Base-by-base conservation (phyloP, 208 protist species). In the Porcisia deanei region DNA sequence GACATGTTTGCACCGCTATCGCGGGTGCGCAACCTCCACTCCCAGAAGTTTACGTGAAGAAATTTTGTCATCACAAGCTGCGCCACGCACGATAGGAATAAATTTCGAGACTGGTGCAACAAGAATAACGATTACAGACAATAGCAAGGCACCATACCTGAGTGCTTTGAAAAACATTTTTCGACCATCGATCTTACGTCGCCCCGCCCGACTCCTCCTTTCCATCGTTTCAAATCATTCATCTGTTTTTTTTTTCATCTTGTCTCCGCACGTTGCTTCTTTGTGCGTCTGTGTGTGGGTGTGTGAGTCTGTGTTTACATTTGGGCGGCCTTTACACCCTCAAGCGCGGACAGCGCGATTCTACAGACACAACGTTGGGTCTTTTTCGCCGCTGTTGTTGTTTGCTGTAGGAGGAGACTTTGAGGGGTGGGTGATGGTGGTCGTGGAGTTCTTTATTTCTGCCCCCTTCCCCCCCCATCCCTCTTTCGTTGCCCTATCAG, bases 401-500 rank as follows among this genome's bases (percentile, higher is more conserved):
- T 14, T 52, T 12, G 7, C 47, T 52, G 47, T 52, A 7, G 41
- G 7, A 30, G 41, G 41, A 30, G 47, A 43, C 63, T 9, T 67
- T 52, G 10, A 67, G 37, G 41, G 63, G 37, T 18, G 22, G 63
- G 30, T 30, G 12, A 1, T 53, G 9, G 25, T 22, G 34, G 37
- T 53, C 53, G 7, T n/a, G 25, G 7, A 12, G 37, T 34, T 72
- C 52, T 20, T 45, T 37, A 16, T 85, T 82, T 47, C 58, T 52
- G 30, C 30, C 30, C 30, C 30, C 30, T 0, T 30, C 30, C 30
- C 30, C 30, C 30, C 30, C 69, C 64, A 59, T 82, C 65, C 67
- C 76, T 73, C 58, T 82, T 76, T 77, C 22, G 14, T 20, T 53
- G 34, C 41, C 43, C 14, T 37, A 2, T 30, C 41, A 22, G 34